Conservation (phyloP, 352 stramenopile species). For the Phytophthora gonapodyides region DNA sequence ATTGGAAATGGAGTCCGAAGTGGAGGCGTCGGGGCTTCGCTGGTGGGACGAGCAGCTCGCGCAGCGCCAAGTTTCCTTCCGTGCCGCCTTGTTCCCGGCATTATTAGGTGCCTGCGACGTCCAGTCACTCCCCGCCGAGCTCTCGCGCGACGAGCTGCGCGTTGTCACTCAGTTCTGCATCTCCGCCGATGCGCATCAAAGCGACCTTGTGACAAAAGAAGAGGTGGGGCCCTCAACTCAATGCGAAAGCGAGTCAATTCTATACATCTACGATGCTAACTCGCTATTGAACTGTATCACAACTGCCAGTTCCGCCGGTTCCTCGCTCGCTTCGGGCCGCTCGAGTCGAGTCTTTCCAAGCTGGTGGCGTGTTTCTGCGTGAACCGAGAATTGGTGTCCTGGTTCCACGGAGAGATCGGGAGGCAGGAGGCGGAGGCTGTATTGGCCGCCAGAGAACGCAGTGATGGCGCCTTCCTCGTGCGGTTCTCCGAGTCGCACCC, state of each 20-base stretch:
- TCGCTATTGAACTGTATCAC: constrained; percentile 6
- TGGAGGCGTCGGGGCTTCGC: constrained; percentile 20
- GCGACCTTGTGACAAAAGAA: constrained; percentile 47
- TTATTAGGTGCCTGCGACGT: constrained; percentile 48
- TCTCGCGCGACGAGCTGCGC: constrained; percentile 65
- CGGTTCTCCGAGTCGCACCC: constrained; percentile 83
- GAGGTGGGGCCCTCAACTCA: constrained; percentile 35
- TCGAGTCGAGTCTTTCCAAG: constrained; percentile 60
- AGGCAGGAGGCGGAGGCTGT: constrained; percentile 52
- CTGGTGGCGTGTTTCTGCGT: constrained; percentile 65
- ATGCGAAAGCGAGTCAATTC: constrained; percentile 1
- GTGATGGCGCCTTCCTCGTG: constrained; percentile 75
- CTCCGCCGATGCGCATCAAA: constrained; percentile 43
- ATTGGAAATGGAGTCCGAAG: constrained; percentile 13
- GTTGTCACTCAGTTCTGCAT: constrained; percentile 63
- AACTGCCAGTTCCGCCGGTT: constrained; percentile 60
- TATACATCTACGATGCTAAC: constrained; percentile 1
- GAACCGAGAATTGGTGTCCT: constrained; percentile 63
- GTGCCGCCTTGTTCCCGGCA: constrained; percentile 54
- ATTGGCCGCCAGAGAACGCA: constrained; percentile 30
- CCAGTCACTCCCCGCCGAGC: constrained; percentile 35
- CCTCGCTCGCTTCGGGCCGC: constrained; percentile 70
- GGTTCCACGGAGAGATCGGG: constrained; percentile 74
- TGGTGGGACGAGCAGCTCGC: constrained; percentile 48
- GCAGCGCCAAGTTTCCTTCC: constrained; percentile 41